Evolutionary conservation across 169 alveolate species (phyloP), one percentile per base, ranked within the genome.

Genomic region (Plasmodium gaboni): DNA sequence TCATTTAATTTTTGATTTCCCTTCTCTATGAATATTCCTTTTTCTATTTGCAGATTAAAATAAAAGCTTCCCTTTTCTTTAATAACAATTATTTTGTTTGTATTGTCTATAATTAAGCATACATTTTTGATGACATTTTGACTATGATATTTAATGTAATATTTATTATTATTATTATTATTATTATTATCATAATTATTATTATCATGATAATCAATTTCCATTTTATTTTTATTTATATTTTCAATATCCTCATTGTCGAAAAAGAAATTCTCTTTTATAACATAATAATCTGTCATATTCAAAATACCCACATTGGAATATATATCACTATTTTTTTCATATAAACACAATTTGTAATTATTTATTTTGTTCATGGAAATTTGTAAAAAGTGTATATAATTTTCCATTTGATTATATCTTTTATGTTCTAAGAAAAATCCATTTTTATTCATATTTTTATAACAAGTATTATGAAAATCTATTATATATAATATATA

Each of bases 241-340:
- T 68, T 19, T 17, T 13, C 64, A 15, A 55, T 2, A 2, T 13
- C 64, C 2, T 38, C 46, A 44, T 76, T 65, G 13, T 63, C 78
- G 51, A 64, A 65, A 83, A 83, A 83, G 64, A 38, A 86, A 38
- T 87, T 70, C 24, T 86, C 92, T 8, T 28, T 26, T 70, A 46
- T 69, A 59, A 86, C 78, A 67, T 71, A 86, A 86, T 86, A 86
- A 70, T 86, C 64, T 19, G 85, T 86, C 19, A 86, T 63, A 53
- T 67, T 86, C 72, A 86, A 71, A 53, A 86, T 60, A 3, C 92
- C 92, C 12, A 86, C 87, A 28, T 59, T 60, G 22, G 46, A 19
- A 73, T 50, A 46, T 7, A 55, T 61, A 64, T 72, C 53, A 28
- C 61, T 19, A 60, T 57, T 28, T 32, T 32, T 86, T 28, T 86